phyloP scores from a whole-genome alignment of 2,329 filamentous ascomycete species.

The Teratosphaeria gauchensis region DNA sequence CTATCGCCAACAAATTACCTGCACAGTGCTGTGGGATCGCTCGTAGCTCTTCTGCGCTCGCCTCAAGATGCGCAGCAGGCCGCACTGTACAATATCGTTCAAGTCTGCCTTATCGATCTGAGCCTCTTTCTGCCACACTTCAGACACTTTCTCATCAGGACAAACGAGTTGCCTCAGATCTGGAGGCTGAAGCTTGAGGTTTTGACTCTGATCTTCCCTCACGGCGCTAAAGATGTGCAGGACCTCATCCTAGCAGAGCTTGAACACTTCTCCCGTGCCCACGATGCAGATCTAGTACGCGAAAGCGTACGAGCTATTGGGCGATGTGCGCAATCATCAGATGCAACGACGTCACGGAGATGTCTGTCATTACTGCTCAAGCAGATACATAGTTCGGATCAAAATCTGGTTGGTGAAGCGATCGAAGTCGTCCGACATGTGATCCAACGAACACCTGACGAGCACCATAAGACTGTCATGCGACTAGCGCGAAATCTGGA shows the following conservation, averaged over 20 bases:
- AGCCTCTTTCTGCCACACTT: constrained; percentile 78
- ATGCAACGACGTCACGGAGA: constrained; percentile 58
- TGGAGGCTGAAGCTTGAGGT: constrained; percentile 91
- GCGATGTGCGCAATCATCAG: constrained; percentile 70
- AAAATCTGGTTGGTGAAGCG: constrained; percentile 81
- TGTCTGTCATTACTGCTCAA: constrained; percentile 75
- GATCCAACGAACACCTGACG: constrained; percentile 78
- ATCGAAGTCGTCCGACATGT: constrained; percentile 91
- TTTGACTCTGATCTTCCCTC: constrained; percentile 80
- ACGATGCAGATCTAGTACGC: constrained; percentile 67
- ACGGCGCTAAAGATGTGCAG: constrained; percentile 65
- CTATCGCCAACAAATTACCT: constrained; percentile 73
- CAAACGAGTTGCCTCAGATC: constrained; percentile 67
- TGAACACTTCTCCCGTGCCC: constrained; percentile 76
- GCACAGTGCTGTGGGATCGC: constrained; percentile 64
- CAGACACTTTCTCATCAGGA: constrained; percentile 78
- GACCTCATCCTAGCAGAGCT: constrained; percentile 84
- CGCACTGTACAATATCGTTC: constrained; percentile 87
- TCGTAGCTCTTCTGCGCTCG: constrained; percentile 75
- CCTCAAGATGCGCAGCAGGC: constrained; percentile 82
- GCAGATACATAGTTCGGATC: constrained; percentile 81
- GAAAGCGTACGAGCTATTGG: constrained; percentile 91
- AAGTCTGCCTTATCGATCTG: constrained; percentile 71
- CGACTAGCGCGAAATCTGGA: constrained; percentile 86
- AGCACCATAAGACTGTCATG: constrained; percentile 77